phyloP scores from a whole-genome alignment of 1,284 basidiomycete genomes.

The Ustilago hordei region DNA sequence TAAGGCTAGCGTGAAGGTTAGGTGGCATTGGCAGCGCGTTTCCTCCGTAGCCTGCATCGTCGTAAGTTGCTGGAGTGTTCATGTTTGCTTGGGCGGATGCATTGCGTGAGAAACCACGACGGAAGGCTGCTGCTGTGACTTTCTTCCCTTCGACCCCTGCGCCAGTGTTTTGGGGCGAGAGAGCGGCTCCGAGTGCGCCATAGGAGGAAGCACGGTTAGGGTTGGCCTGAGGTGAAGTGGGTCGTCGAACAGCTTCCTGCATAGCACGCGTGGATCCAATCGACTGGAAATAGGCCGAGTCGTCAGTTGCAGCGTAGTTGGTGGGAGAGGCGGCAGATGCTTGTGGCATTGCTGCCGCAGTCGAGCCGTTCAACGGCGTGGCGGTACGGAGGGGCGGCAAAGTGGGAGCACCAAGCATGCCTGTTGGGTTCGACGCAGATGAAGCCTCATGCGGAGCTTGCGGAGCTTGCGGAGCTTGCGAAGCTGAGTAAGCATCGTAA shows the following conservation, averaged over 20 bases:
- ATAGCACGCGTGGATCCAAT: slow-evolving; percentile 59
- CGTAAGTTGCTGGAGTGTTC: slow-evolving; percentile 5
- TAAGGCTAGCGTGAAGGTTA: slow-evolving; percentile 13
- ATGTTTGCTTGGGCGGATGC: slow-evolving; percentile 45
- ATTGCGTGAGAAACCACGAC: slow-evolving; percentile 55
- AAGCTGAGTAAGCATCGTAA: slow-evolving; percentile 40
- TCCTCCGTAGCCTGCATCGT: background rate
- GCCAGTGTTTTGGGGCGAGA: slow-evolving; percentile 1
- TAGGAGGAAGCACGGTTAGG: slow-evolving; percentile 28
- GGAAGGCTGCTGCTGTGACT: slow-evolving; percentile 63
- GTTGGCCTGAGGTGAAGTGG: slow-evolving; percentile 36
- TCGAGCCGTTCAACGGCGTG: slow-evolving; percentile 40
- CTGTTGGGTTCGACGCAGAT: slow-evolving; percentile 9
- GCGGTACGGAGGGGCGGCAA: slow-evolving; percentile 53
- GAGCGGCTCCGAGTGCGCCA: slow-evolving; percentile 24
- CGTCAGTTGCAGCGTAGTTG: slow-evolving; percentile 32
- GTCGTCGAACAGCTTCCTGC: slow-evolving; percentile 56
- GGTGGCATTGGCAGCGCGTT: slow-evolving; percentile 34
- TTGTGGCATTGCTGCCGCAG: slow-evolving; percentile 10
- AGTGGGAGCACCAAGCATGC: slow-evolving; percentile 42
- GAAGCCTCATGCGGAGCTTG: slow-evolving; percentile 13
- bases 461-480: slow-evolving; percentile 1
- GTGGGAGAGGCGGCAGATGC: slow-evolving; percentile 20
- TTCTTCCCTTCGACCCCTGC: slow-evolving; percentile 54
- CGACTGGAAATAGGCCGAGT: slow-evolving; percentile 57